Evolutionary conservation across 768 basidiomycete genomes (phyloP), one percentile per base, ranked within the genome.

Genomic region (Trichaptum fuscoviolaceum): DNA sequence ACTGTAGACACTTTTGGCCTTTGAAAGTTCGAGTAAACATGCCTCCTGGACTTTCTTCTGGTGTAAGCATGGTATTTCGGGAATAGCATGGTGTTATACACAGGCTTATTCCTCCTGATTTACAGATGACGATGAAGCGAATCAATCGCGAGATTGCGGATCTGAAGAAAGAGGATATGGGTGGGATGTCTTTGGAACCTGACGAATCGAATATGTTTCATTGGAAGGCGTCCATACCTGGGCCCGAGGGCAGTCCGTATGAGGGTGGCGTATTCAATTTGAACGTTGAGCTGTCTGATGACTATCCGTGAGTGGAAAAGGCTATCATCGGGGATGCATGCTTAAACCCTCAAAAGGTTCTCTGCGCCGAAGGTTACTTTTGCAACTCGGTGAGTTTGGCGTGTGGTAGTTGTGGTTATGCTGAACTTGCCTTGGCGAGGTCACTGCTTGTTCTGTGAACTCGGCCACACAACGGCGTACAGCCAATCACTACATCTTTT

Each of bases 61-160:
- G 42, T 52, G 42, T 52, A 52, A 52, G 42, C 20, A 20, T 20
- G 2, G 15, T 15, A 52, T 12, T 52, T 12, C 42, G 20, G 12
- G 15, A 12, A 52, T 52, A 52, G 15, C 15, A 20, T 52, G 20
- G 42, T 12, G 15, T 52, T 52, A 52, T 52, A 12, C 20, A 20
- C 5, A 52, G 42, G 24, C 59, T 25, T 24, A 34, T 61, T 61
- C 30, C 23, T 61, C 30, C 8, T 20, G 12, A 61, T 9, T 9
- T 34, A 15, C 59, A 84, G 84, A 86, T 85, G 72, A 90, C 92
- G 7, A 76, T 92, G 70, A 94, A 92, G 78, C 89, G 92, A 58
- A 94, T 95, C 57, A 85, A 90, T 69, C 88, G 90, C 67, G 92
- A 95, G 77, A 87, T 94, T 35, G 83, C 85, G 7, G 91, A 94